Conservation (phyloP, 2,329 filamentous ascomycete genomes). For the Colletotrichum truncatum region DNA sequence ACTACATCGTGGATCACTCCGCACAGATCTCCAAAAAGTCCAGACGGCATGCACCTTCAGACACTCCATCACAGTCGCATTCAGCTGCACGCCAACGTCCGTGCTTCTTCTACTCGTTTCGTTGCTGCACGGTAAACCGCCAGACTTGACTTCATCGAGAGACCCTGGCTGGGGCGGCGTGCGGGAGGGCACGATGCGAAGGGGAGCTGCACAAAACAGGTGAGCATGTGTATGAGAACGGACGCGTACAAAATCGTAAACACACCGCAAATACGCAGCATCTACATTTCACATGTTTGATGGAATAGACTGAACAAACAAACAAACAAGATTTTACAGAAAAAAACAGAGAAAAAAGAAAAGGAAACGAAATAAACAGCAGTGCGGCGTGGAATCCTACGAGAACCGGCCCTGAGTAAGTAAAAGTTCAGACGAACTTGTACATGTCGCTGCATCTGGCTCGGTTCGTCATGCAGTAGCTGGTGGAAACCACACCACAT, state of each 20-base stretch:
- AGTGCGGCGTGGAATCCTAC: too few species aligned
- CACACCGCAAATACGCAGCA: neutral
- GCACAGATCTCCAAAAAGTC: conserved; percentile 20
- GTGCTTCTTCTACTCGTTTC: neutral
- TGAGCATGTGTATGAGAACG: neutral
- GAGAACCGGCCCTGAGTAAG: neutral
- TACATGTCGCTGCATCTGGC: conserved; percentile 16
- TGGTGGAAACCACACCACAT: conserved; percentile 13
- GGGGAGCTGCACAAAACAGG: neutral
- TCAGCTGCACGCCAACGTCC: conserved; percentile 6
- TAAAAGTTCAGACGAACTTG: conserved; percentile 19
- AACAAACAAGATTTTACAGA: neutral
- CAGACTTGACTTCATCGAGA: conserved; percentile 2
- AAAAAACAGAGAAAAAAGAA: too few species aligned
- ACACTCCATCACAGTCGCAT: conserved; percentile 19
- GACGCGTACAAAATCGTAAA: neutral
- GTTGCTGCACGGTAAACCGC: conserved; percentile 12
- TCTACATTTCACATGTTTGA: neutral
- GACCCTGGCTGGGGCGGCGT: neutral
- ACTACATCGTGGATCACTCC: too few species aligned
- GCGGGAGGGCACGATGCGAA: too few species aligned
- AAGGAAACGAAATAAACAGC: too few species aligned
- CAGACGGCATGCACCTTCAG: conserved; percentile 22
- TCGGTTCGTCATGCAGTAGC: conserved; percentile 23
- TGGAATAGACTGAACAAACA: neutral